A percentile compares a stretch with the other conserved stretches of the same genome.
These are phyloP conservation scores for Nigrograna mackinnonii DNA, from an alignment of 2,329 filamentous ascomycete genomes.

Conservation along the genomic window DNA sequence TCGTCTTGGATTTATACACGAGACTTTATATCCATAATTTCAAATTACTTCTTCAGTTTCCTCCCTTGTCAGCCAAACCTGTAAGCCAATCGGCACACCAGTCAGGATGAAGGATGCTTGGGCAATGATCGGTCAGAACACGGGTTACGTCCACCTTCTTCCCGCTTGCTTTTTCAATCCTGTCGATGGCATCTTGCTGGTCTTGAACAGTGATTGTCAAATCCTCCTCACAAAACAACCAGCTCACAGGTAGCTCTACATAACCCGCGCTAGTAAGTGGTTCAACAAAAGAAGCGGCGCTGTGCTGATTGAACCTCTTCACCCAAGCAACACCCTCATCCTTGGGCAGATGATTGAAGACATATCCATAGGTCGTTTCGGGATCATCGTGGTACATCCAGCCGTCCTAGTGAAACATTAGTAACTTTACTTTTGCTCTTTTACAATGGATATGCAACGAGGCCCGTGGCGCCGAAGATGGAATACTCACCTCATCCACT, in stretches of 20 bases:
- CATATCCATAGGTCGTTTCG: constrained; percentile 5
- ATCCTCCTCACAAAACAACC: constrained; percentile 45
- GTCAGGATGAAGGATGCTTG: constrained; percentile 26
- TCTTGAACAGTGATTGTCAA: constrained; percentile 27
- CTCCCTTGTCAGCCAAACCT: constrained; percentile 12
- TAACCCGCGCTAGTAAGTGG: constrained; percentile 45
- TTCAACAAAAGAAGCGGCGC: constrained; percentile 34
- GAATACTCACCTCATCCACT: constrained; percentile 1
- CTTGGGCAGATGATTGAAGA: constrained; percentile 19
- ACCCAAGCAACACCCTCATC: constrained; percentile 17
- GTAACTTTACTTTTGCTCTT: background rate
- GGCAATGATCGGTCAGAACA: constrained; percentile 40
- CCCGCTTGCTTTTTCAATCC: constrained; percentile 40
- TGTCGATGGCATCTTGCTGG: constrained; percentile 39
- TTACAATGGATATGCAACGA: no score
- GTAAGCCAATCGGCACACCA: constrained; percentile 30
- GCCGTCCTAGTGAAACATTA: constrained; percentile 1
- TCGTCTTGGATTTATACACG: background rate
- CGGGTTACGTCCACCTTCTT: constrained; percentile 44
- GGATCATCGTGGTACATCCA: constrained; percentile 16
- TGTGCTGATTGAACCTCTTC: constrained; percentile 32
- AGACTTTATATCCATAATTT: background rate
- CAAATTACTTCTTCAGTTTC: constrained; percentile 1
- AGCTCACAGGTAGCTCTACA: constrained; percentile 45
- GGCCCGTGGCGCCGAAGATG: no score